phyloP scores from a whole-genome alignment of 305 asterid genomes.

The Fraxinus platypoda region DNA sequence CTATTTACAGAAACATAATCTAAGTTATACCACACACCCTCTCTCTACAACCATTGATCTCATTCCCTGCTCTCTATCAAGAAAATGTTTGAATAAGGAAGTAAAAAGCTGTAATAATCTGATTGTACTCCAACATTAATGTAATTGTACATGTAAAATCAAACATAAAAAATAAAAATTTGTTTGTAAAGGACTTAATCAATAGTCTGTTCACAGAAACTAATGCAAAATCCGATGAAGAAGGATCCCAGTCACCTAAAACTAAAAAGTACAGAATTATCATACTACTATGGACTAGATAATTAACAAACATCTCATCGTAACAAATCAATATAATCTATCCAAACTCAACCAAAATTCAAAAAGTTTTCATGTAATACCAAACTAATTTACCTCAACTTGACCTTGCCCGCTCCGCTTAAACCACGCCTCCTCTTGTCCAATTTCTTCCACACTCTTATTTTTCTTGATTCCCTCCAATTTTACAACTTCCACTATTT shows the following conservation, averaged over 20 bases:
- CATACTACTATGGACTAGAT: neutral
- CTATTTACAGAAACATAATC: neutral
- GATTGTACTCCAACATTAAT: neutral
- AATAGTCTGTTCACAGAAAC: neutral
- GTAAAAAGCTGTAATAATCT: neutral
- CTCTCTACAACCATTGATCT: neutral
- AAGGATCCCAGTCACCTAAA: neutral
- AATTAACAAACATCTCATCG: neutral
- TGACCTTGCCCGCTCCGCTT: conserved; percentile 42
- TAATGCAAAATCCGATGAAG: neutral
- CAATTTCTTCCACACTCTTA: conserved; percentile 82
- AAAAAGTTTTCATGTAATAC: neutral
- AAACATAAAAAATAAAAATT: neutral
- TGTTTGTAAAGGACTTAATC: neutral
- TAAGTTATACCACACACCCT: neutral
- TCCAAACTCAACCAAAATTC: neutral
- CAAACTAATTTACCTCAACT: conserved; percentile 51
- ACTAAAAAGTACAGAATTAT: neutral
- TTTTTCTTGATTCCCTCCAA: conserved; percentile 36
- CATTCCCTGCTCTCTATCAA: neutral
- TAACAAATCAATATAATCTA: neutral
- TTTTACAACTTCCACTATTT: conserved; percentile 43
- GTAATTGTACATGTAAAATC: neutral
- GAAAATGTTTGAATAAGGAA: neutral
- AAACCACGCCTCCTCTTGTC: conserved; percentile 98